phyloP scores from a whole-genome alignment of 768 basidiomycete genomes.

The Chalciporus chontae region DNA sequence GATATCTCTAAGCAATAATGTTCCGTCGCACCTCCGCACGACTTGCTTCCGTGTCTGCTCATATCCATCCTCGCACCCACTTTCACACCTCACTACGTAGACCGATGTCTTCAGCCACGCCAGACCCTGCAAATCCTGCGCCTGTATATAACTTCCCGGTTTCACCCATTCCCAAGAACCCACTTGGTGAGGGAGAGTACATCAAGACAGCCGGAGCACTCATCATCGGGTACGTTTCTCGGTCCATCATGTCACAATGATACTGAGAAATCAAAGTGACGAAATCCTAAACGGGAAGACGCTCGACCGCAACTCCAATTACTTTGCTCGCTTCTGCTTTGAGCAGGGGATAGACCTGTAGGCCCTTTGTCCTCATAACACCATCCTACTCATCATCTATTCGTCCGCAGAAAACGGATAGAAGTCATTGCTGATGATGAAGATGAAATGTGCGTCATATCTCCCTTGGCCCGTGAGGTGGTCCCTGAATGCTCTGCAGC shows the following conservation, averaged over 20 bases:
- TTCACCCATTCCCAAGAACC: conserved; percentile 60
- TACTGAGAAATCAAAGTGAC: conserved; percentile 46
- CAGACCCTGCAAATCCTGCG: background rate
- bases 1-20: conserved; percentile 9
- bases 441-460: conserved; percentile 62
- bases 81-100: background rate
- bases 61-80: conserved; percentile 4
- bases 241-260: background rate
- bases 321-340: conserved; percentile 86
- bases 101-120: conserved; percentile 4
- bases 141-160: conserved; percentile 33
- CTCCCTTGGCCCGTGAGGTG: background rate
- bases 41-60: conserved; percentile 10
- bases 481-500: conserved; percentile 35
- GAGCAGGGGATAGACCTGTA: conserved; percentile 82
- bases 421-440: conserved; percentile 92
- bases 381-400: conserved; percentile 11
- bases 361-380: conserved; percentile 6
- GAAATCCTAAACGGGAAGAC: conserved; percentile 94
- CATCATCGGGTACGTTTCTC: conserved; percentile 61
- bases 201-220: conserved; percentile 75
- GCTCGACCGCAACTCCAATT: conserved; percentile 77
- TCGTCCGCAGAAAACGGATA: conserved; percentile 62
- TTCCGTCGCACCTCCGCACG: conserved; percentile 13
- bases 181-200: conserved; percentile 62